Evolutionary conservation across 2,329 filamentous ascomycete genomes (phyloP), one percentile per base, ranked within the genome.

Genomic region (Graphilbum sp.): DNA sequence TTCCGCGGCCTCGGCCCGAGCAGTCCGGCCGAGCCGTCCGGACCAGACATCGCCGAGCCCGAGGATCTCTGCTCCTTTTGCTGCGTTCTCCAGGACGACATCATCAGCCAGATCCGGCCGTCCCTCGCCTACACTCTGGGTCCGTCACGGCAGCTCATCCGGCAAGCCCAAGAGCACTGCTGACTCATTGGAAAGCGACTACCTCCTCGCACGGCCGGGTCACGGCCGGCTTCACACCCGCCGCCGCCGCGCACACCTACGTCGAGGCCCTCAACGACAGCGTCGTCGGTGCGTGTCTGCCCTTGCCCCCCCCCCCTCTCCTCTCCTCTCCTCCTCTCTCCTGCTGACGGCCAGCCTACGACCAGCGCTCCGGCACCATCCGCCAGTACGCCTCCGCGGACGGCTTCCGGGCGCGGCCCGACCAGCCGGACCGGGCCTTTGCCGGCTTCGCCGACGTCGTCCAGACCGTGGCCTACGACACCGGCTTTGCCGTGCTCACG

Each of bases 401-500:
- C 9, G 36, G 39, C 8, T 36, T 41, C 6, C 29, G 42, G 18
- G 21, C 29, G 17, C 11, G 31, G 17, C 20, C 15, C 9, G 17
- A 31, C 12, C 18, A 16, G 18, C 16, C 25, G 17, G 21, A 15
- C 5, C 20, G 2, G 10, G 2, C 2, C 2, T 57, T 55, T 39
- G 13, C 48, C 8, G 46, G 41, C 7, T 43, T 54, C 33, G 41
- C 47, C 4, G 33, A 37, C 2, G 50, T 65, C 17, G 48, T 47
- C 17, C 62, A 71, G 39, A 47, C 69, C 2, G 59, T 54, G 16
- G 58, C 65, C 15, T 70, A 63, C 45, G 61, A 66, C 32, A 55
- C 62, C 0, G 68, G 68, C 1, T 70, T 71, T 46, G 55, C 60
- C 5, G 58, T 64, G 13, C 53, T 72, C 7, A 53, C 62, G 2